phyloP scores from a whole-genome alignment of 2,329 filamentous ascomycete genomes.

The Biscogniauxia sp. region DNA sequence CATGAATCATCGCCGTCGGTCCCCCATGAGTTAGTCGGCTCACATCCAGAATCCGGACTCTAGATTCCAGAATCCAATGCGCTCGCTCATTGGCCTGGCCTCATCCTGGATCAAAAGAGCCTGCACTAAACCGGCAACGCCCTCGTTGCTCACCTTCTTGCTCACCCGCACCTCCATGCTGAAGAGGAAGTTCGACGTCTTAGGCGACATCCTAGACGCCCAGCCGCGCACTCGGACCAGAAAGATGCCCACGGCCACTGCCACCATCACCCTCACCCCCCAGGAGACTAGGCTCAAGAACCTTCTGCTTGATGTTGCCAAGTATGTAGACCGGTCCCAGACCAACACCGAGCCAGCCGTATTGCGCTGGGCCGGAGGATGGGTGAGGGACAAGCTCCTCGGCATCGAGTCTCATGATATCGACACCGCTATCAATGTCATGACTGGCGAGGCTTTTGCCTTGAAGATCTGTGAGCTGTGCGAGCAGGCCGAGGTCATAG shows the following conservation, averaged over 20 bases:
- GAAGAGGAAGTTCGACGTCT: slow-evolving; percentile 28
- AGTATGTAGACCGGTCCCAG: slow-evolving; percentile 57
- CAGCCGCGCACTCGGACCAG: slow-evolving; percentile 23
- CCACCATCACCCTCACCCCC: slow-evolving; percentile 56
- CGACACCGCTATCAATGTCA: slow-evolving; percentile 79
- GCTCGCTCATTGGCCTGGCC: neutral
- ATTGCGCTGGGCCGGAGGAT: slow-evolving; percentile 79
- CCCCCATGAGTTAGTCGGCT: slow-evolving; percentile 1
- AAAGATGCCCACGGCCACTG: slow-evolving; percentile 30
- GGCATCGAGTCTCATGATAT: slow-evolving; percentile 74
- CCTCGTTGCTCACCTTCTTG: slow-evolving; percentile 3
- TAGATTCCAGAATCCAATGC: slow-evolving; percentile 11
- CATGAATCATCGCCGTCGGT: neutral
- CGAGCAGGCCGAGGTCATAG: slow-evolving; percentile 54
- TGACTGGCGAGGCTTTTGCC: slow-evolving; percentile 80
- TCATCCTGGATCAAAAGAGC: neutral
- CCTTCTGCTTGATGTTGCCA: slow-evolving; percentile 81
- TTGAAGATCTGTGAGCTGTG: slow-evolving; percentile 67
- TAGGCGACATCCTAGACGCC: slow-evolving; percentile 16
- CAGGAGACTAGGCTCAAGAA: slow-evolving; percentile 69
- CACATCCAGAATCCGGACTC: slow-evolving; percentile 3
- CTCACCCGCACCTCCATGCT: slow-evolving; percentile 22
- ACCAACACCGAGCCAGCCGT: slow-evolving; percentile 54
- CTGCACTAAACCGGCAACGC: neutral
- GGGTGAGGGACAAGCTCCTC: slow-evolving; percentile 83